These are phyloP conservation scores for Piper longum DNA, from an alignment of 164 flowering plant genomes.

Conservation along the genomic window DNA sequence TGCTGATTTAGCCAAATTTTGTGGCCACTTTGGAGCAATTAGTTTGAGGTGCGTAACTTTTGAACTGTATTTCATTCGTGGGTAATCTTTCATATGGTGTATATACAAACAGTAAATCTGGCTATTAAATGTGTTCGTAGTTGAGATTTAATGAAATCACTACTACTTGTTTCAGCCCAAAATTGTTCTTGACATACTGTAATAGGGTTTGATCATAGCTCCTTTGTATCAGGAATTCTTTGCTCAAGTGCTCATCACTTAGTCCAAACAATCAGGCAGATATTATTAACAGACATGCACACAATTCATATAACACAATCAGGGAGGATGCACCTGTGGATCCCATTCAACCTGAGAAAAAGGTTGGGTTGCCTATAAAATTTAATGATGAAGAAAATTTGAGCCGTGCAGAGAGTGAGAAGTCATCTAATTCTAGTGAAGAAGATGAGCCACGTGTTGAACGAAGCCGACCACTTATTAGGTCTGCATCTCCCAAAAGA, in stretches of 20 bases:
- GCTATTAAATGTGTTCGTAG: background rate
- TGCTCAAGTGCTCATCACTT: conserved; percentile 28
- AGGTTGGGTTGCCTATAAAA: conserved; percentile 67
- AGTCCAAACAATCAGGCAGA: conserved; percentile 18
- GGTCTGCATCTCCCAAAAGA: conserved; percentile 70
- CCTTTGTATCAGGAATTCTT: conserved; percentile 31
- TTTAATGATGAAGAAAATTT: conserved; percentile 56
- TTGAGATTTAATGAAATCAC: background rate
- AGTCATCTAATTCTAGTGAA: conserved; percentile 50
- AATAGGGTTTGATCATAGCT: background rate
- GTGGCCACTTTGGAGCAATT: conserved; percentile 42
- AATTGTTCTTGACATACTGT: background rate
- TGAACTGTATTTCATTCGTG: background rate
- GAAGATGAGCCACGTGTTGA: conserved; percentile 39
- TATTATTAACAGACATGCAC: conserved; percentile 14
- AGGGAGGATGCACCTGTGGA: conserved; percentile 12
- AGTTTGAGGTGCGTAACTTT: conserved; percentile 34
- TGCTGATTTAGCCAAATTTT: conserved; percentile 30
- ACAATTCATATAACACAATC: conserved; percentile 10
- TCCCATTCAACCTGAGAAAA: conserved; percentile 25
- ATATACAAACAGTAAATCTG: no score
- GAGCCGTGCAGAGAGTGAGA: conserved; percentile 50
- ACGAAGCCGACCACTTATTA: conserved; percentile 52
- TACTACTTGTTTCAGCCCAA: background rate
- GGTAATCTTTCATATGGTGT: background rate